Evolutionary conservation across 2,329 filamentous ascomycete species (phyloP), one percentile per base, ranked within the genome.

Genomic region (Knufia petricola): DNA sequence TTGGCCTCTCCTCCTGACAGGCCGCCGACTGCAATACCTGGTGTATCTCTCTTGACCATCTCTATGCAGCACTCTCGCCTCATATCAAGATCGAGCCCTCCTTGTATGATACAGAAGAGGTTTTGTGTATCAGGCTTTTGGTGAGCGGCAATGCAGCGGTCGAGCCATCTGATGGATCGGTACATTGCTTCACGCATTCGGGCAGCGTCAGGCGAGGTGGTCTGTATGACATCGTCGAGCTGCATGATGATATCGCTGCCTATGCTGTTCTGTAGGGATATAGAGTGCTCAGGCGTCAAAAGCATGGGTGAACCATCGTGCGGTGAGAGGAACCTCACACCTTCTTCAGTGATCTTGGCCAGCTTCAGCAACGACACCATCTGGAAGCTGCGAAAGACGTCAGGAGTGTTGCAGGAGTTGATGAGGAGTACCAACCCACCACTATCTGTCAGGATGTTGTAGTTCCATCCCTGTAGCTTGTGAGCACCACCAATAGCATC

Each of bases 221-320:
- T 96, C 24, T 88, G 90, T 45, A 98, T 84, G 12, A 98, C 94
- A 66, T 98, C 94, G 72, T 98, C 92, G 3, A 98, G 81, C 68
- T 98, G 94, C 94, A 98, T 98, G 57, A 96, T 95, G 59, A 98
- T 96, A 68, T 98, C 92, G 55, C 87, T 94, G 55, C 92, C 92
- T 61, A 98, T 98, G 48, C 84, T 90, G 67, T 98, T 96, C 65
- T 98, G 92, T 2, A 98, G 76, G 9, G 82, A 84, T 59, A 98
- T 95, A 0, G 92, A 96, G 70, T 96, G 90, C 66, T 98, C 94
- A 0, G 92, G 92, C 0, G 92, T 98, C 40, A 98, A 80, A 9
- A 98, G 81, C 92, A 98, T 96, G 6, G 90, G 90, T 2, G 81
- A 82, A 28, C 89, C 88, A 70, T 96, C 92, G 64, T 98, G 92